phyloP scores from a whole-genome alignment of 1,284 basidiomycete species.

The Cryptococcus neoformans region DNA sequence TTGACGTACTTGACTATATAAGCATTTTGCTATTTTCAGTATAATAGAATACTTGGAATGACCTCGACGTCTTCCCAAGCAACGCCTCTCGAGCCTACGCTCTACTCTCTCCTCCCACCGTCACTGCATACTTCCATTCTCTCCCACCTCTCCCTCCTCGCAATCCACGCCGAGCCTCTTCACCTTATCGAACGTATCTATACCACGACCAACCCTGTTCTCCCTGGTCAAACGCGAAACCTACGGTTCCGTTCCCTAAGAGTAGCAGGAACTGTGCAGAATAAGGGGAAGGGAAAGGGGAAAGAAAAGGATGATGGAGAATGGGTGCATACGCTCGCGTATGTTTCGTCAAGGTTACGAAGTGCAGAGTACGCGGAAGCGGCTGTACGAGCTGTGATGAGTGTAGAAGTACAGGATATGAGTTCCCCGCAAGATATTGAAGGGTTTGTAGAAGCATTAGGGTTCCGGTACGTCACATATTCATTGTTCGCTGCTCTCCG shows the following conservation, averaged over 20 bases:
- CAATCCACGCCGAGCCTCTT: slow-evolving; percentile 27
- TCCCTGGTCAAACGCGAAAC: slow-evolving; percentile 27
- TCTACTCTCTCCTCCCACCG: slow-evolving; percentile 35
- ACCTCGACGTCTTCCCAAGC: too few species aligned
- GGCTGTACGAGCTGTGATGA: slow-evolving; percentile 30
- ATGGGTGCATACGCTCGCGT: slow-evolving; percentile 22
- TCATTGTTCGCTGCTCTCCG: not conserved
- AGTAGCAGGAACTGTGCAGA: not conserved
- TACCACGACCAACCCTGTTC: slow-evolving; percentile 25
- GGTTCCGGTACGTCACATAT: slow-evolving; percentile 35
- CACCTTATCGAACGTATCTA: slow-evolving; percentile 32
- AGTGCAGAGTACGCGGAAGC: slow-evolving; percentile 38
- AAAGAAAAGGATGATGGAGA: slow-evolving; percentile 10
- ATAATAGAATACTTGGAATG: too few species aligned
- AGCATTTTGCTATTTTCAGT: too few species aligned
- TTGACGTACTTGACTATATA: too few species aligned
- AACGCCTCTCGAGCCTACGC: slow-evolving; percentile 26
- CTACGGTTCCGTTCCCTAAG: slow-evolving; percentile 18
- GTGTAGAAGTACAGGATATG: slow-evolving; percentile 26
- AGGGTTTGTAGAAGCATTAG: slow-evolving; percentile 32
- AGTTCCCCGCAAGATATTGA: slow-evolving; percentile 25
- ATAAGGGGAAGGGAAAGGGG: slow-evolving; percentile 1
- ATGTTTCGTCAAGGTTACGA: slow-evolving; percentile 28
- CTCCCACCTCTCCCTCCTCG: slow-evolving; percentile 30
- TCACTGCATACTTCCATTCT: slow-evolving; percentile 20